phyloP scores from a whole-genome alignment of 23 red algal species.

The Gracilariopsis chorda region DNA sequence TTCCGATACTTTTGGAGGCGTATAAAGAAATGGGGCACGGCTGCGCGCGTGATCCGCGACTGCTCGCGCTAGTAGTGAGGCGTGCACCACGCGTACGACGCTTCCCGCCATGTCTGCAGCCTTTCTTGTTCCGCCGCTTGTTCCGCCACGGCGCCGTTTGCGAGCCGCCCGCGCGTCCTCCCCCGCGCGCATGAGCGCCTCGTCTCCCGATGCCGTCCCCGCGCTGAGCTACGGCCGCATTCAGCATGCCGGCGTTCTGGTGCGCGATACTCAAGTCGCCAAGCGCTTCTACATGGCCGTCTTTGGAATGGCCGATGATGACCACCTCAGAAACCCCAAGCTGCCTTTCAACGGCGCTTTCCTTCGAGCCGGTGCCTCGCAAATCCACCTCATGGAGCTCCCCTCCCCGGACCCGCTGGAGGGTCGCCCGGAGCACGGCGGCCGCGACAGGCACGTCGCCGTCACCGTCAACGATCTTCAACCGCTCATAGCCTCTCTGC shows the following conservation, averaged over 20 bases:
- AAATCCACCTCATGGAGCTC: slow-evolving; percentile 98
- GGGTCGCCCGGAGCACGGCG: slow-evolving; percentile 87
- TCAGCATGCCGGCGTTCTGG: slow-evolving; percentile 87
- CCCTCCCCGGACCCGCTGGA: slow-evolving; percentile 60
- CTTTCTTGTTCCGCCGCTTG: not conserved
- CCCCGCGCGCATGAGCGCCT: not conserved
- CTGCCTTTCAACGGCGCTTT: slow-evolving; percentile 92
- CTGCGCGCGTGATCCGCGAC: too few relatives aligned
- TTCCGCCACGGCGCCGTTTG: not conserved
- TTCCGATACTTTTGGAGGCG: too few relatives aligned
- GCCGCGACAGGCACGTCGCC: slow-evolving; percentile 67
- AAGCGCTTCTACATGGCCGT: slow-evolving; percentile 78
- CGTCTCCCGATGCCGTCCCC: not conserved
- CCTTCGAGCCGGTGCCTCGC: slow-evolving; percentile 71
- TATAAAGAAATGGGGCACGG: too few relatives aligned
- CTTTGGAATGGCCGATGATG: slow-evolving; percentile 88
- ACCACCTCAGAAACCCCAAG: slow-evolving; percentile 69
- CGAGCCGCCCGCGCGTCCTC: not conserved
- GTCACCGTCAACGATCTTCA: slow-evolving; percentile 70
- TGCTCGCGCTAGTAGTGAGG: not conserved
- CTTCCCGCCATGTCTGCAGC: not conserved
- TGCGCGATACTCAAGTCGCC: slow-evolving; percentile 46
- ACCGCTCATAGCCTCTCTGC: slow-evolving; percentile 41
- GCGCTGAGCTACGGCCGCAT: slow-evolving; percentile 56
- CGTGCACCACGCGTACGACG: not conserved